Conservation (phyloP, 495 filamentous ascomycete genomes). For the Xylaria flabelliformis region DNA sequence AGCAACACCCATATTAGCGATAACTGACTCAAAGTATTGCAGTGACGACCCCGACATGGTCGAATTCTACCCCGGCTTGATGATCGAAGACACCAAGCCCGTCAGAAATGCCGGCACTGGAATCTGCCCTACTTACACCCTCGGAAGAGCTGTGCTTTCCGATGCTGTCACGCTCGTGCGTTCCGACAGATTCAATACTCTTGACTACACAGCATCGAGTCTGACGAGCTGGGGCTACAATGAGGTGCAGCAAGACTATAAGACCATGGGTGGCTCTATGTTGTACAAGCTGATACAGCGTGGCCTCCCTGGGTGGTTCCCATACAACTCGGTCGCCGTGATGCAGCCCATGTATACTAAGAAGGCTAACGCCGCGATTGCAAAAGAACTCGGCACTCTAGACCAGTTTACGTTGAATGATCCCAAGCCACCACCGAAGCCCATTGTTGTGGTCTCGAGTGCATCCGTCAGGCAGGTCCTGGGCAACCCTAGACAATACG, state of each 20-base stretch:
- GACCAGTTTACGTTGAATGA: slow-evolving; percentile 64
- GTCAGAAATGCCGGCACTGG: slow-evolving; percentile 67
- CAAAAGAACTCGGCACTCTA: slow-evolving; percentile 67
- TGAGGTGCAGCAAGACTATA: slow-evolving; percentile 70
- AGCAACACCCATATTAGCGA: no score
- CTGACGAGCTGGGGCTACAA: slow-evolving; percentile 82
- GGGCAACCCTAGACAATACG: slow-evolving; percentile 49
- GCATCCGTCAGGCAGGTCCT: slow-evolving; percentile 59
- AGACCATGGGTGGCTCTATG: slow-evolving; percentile 71
- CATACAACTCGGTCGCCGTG: slow-evolving; percentile 72
- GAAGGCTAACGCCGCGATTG: slow-evolving; percentile 66
- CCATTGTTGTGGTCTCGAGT: slow-evolving; percentile 62
- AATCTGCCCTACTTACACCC: slow-evolving; percentile 72
- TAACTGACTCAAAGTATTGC: slow-evolving; percentile 55
- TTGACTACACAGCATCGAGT: slow-evolving; percentile 68
- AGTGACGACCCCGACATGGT: slow-evolving; percentile 63
- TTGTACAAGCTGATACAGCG: slow-evolving; percentile 75
- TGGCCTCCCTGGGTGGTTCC: slow-evolving; percentile 74
- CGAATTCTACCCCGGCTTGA: slow-evolving; percentile 60
- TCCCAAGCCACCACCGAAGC: slow-evolving; percentile 29
- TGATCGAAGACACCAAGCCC: slow-evolving; percentile 73
- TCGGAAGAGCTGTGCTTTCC: slow-evolving; percentile 75
- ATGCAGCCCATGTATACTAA: slow-evolving; percentile 70
- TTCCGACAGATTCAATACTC: slow-evolving; percentile 80
- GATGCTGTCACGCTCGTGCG: slow-evolving; percentile 81